Evolutionary conservation across 2,329 filamentous ascomycete genomes (phyloP), one percentile per base, ranked within the genome.

Genomic region (Fusarium coffeatum): DNA sequence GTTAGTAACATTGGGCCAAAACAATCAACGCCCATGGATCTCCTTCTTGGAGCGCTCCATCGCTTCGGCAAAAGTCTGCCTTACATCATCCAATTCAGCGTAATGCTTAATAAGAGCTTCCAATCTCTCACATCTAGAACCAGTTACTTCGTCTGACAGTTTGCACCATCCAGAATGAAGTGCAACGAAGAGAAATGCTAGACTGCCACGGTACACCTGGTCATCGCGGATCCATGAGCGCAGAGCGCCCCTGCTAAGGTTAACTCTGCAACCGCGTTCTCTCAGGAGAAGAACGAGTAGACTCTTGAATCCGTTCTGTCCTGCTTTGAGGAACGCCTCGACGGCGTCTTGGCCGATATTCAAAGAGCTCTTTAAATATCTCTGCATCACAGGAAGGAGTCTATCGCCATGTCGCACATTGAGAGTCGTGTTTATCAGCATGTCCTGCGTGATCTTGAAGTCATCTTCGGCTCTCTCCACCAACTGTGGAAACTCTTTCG

Each of bases 41-140:
- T 66, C 63, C 37, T 66, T 66, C 63, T 66, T 66, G 3, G 63
- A 66, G 9, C 43, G 55, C n/a, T 61, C 62, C 62, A 66, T 66
- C 12, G 63, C 62, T 25, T 66, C 62, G 23, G 62, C 62, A 55
- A 66, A 60, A 13, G 43, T 50, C 13, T 43, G 48, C 42, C 63
- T 59, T 27, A 66, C 63, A 49, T 66, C 63, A 37, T 66, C 63
- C 27, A 66, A 30, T n/a, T 66, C 63, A 20, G 63, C 63, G 34
- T 66, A 66, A 50, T 66, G 37, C 32, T 66, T 66, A 8, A 66
- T 55, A 27, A 66, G 43, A 18, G 49, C 48, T 32, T 55, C 63
- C 30, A 66, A 13, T 20, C 63, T 66, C 23, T 66, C 62, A 23
- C 45, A 28, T 28, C 62, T 66, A 4, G 63, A 46, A 25, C 47